Base-by-base conservation (phyloP, 2,329 filamentous ascomycete species). In the Arthrobotrys entomopaga region DNA sequence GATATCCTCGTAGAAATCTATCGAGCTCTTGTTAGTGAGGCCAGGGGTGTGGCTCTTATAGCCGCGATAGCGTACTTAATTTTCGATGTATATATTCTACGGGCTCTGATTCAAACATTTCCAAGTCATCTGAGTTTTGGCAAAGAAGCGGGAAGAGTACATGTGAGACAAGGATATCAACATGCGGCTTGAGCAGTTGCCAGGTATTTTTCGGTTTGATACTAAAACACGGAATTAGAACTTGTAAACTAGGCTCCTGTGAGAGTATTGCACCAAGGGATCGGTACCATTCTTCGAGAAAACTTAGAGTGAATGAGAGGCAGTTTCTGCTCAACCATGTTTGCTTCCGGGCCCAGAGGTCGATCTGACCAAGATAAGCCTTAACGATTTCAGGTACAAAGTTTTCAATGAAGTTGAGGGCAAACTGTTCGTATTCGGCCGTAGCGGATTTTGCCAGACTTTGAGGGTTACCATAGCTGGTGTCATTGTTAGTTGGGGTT, bases 131-230 rank as follows among this genome's bases (percentile, higher is more conserved):
- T 76, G 93, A 88, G 19, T 91, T 91, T 78, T 97, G 89, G 82
- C 95, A 99, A 75, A 99, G 85, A 24, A 99, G 91, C 0, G 95
- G 95, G 84, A 99, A 99, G 78, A 99, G 87, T 76, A 99, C 89
- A 81, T 99, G 95, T 54, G 92, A 93, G 76, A 98, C 91, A 60
- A 99, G 87, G 80, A 92, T 96, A 77, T 93, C 93, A 82, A 97
- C 88, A 82, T 99, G 93, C 48, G 93, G 91, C 84, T 96, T 96
- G 78, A 99, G 87, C 79, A 96, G 89, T 77, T 89, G 88, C 95
- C 95, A 99, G 88, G 97, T 99, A 75, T 92, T 89, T 85, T 97
- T 98, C 53, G 95, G 95, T 81, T 95, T 93, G 79, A 98, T 92
- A 81, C 77, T 78, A 11, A 46, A 54, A 19, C 13, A 22, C 10